Evolutionary conservation across 768 basidiomycete species (phyloP).

Genomic region (Mycena metata): DNA sequence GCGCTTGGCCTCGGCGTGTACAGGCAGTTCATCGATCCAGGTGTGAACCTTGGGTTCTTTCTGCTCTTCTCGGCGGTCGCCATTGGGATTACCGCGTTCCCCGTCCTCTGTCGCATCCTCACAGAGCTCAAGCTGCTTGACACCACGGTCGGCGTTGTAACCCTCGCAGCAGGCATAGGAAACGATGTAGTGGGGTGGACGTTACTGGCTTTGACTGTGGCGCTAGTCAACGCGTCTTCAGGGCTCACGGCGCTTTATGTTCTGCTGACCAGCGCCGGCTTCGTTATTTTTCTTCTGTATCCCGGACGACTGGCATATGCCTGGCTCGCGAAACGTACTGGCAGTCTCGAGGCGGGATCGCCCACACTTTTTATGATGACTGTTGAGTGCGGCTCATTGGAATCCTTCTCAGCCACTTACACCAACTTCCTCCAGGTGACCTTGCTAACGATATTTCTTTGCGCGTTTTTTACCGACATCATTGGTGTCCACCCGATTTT

Average conservation of each 20-base stretch:
- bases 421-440: too few species aligned
- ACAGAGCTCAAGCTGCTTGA: conserved; percentile 86
- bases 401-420: too few species aligned
- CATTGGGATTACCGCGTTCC: conserved; percentile 85
- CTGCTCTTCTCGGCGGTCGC: conserved; percentile 89
- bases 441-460: conserved; percentile 76
- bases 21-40: conserved; percentile 68
- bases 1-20: conserved; percentile 82
- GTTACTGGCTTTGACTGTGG: conserved; percentile 85
- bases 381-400: too few species aligned
- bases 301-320: conserved; percentile 73
- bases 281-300: conserved; percentile 73
- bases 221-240: conserved; percentile 81
- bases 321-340: conserved; percentile 77
- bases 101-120: conserved; percentile 87
- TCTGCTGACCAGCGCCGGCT: conserved; percentile 75
- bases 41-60: conserved; percentile 83
- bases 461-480: conserved; percentile 89
- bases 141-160: conserved; percentile 86
- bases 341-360: conserved; percentile 77
- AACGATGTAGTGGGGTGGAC: conserved; percentile 86
- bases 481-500: conserved; percentile 85
- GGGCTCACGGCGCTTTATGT: conserved; percentile 87
- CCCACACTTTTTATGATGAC: conserved; percentile 87
- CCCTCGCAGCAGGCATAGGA: conserved; percentile 86